Base-by-base conservation (phyloP, 345 rosid genomes). In the Raphanus sativus region DNA sequence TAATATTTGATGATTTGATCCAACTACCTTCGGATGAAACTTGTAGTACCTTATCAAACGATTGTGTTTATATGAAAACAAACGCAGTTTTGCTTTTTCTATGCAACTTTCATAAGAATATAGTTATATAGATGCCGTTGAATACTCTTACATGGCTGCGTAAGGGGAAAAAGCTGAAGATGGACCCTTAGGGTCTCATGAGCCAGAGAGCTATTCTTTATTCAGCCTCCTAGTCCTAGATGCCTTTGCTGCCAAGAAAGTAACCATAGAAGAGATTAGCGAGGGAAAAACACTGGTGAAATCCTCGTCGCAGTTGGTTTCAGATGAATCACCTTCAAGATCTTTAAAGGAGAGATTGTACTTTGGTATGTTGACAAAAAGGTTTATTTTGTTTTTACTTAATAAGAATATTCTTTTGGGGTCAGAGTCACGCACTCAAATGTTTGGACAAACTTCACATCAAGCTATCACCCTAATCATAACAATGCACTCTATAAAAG, bases 261-360 rank as follows among this genome's bases (percentile, higher is more conserved):
- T 6, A 48, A n/a, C 90, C 40, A 34, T 34, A 8, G 40, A 7
- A 34, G 40, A 34, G 40, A 34, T 34, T 7, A 2, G 40, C 7
- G 40, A 34, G 40, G 40, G 40, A 34, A 34, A 34, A 34, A 34
- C 40, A 34, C 40, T 34, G 38, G 38, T 33, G 38, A 33, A 33
- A 33, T 33, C 40, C 40, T 34, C 40, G 40, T 34, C 40, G 9
- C 40, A 34, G 38, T 34, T 34, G 40, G 6, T 34, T 34, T 34
- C 40, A 34, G 40, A 34, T 34, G 40, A 34, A 34, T 34, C 40
- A 34, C 40, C 40, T 34, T 88, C 87, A 93, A 91, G 83, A 83
- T 91, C 60, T 89, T 83, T 79, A 72, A 76, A 59, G 97, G 92
- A 48, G 97, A 93, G 84, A 74, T 93, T 36, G 50, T 89, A 45